These are phyloP conservation scores for Botrytis hyacinthi DNA, from an alignment of 2,329 filamentous ascomycete genomes.

Conservation along the genomic window DNA sequence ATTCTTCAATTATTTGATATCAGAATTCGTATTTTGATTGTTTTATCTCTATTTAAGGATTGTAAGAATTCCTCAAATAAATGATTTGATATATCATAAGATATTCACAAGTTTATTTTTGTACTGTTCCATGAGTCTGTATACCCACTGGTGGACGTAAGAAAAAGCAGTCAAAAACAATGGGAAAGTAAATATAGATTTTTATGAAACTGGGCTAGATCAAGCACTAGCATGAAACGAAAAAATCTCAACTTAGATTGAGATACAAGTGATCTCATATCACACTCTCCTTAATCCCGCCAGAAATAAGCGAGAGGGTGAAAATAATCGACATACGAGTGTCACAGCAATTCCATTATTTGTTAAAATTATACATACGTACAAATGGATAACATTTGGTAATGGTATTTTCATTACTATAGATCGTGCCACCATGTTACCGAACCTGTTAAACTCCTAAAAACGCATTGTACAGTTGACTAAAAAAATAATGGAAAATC, in stretches of 20 bases:
- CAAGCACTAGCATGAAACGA: background rate
- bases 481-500: background rate
- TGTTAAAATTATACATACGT: background rate
- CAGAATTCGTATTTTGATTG: too few species aligned
- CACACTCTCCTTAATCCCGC: background rate
- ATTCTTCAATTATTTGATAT: too few species aligned
- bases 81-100: too few species aligned
- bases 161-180: background rate
- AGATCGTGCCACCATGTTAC: background rate
- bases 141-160: too few species aligned
- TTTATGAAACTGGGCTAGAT: background rate
- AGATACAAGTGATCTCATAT: background rate
- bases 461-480: constrained; percentile 10
- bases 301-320: constrained; percentile 5
- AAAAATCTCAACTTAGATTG: background rate
- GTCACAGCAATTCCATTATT: background rate
- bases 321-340: background rate
- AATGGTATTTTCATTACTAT: constrained; percentile 6
- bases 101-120: too few species aligned
- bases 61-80: too few species aligned
- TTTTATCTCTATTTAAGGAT: too few species aligned
- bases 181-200: background rate
- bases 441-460: background rate
- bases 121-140: too few species aligned
- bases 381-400: background rate